Evolutionary conservation across 2,329 filamentous ascomycete genomes (phyloP), one percentile per base, ranked within the genome.

Genomic region (Metarhizium anisopliae): DNA sequence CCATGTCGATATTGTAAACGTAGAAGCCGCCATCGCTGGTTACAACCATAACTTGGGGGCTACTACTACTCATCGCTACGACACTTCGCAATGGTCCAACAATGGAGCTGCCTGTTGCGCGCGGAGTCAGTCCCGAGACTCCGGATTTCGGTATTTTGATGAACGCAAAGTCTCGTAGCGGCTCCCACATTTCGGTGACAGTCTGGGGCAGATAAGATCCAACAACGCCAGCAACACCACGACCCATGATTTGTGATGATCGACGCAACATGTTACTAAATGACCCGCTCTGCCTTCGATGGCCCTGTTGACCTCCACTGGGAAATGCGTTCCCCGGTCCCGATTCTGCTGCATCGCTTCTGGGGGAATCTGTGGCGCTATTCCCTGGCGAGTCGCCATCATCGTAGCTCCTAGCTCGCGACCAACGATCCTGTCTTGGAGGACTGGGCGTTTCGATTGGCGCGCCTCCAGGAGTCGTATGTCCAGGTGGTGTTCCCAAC

Each of bases 101-200:
- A 1, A 66, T 60, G 4, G 68, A 65, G 29, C 72, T 72, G 36
- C 66, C 65, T 4, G 70, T 20, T 61, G 59, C 50, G 36, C 62
- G 51, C 6, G 64, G 56, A 38, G 59, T 51, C 4, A 59, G 49
- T 6, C 55, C 58, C 4, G 65, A 56, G 3, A 59, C 55, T 16
- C 63, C 59, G 5, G 76, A 68, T 66, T 87, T 90, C 14, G 93
- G 93, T 51, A 99, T 83, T 69, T 94, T 95, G 66, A 97, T 92
- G 79, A 90, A 97, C 1, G 94, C 94, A 73, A 99, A 99, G 71
- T 99, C 94, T 55, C 94, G 83, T 58, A 87, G 77, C 0, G 94
- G 94, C 66, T 99, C 94, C 92, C 92, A 97, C 80, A 97, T 96
- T 72, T 97, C 93, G 1, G 93, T 93, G 4, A 99, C 91, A 1